phyloP scores from a whole-genome alignment of 768 basidiomycete species.

The Leccinellum albellum region DNA sequence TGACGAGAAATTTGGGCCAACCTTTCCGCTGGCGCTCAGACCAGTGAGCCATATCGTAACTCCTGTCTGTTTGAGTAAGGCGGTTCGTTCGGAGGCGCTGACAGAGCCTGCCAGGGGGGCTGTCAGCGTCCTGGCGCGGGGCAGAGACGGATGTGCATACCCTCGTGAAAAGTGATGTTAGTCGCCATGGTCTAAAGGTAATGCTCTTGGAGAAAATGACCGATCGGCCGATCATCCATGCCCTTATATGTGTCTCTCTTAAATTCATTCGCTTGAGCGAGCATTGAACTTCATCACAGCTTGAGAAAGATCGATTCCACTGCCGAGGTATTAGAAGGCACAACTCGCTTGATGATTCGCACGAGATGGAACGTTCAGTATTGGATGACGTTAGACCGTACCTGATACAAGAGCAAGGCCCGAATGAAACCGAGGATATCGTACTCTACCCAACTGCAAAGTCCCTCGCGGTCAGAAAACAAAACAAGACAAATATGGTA shows the following conservation, averaged over 20 bases:
- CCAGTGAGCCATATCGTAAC: slow-evolving; percentile 97
- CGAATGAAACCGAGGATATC: slow-evolving; percentile 4
- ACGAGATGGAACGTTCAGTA: not conserved
- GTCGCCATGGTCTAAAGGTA: slow-evolving; percentile 28
- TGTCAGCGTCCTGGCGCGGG: slow-evolving; percentile 1
- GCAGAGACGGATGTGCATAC: slow-evolving; percentile 29
- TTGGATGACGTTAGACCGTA: not conserved
- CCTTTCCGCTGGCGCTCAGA: slow-evolving; percentile 93
- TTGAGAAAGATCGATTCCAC: slow-evolving; percentile 11
- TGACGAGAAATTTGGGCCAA: slow-evolving; percentile 25
- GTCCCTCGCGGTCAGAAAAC: slow-evolving; percentile 15
- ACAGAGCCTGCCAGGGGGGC: slow-evolving; percentile 60
- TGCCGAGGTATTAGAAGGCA: slow-evolving; percentile 15
- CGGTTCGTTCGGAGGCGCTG: slow-evolving; percentile 57
- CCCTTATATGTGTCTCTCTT: slow-evolving; percentile 10
- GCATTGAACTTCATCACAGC: not conserved
- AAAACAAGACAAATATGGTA: slow-evolving; percentile 12
- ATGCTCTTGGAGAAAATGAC: not conserved
- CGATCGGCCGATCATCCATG: not conserved
- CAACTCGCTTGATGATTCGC: not conserved
- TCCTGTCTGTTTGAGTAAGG: slow-evolving; percentile 74
- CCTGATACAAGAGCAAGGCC: slow-evolving; percentile 6
- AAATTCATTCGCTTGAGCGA: not conserved
- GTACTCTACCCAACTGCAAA: slow-evolving; percentile 16
- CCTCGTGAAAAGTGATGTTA: slow-evolving; percentile 70